Base-by-base conservation (phyloP, 805 yeast species). In the Ogataea ramenticola region DNA sequence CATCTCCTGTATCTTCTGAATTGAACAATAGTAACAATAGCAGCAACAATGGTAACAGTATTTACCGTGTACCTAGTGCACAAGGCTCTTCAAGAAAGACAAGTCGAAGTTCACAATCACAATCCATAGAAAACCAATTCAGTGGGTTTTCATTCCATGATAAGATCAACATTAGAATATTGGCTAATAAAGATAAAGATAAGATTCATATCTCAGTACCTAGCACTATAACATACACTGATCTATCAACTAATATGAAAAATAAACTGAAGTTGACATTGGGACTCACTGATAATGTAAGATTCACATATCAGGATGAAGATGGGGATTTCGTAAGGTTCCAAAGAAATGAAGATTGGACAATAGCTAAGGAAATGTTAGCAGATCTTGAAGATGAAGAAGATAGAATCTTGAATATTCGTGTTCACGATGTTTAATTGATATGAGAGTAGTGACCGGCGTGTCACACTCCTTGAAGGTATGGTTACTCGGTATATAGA, bases 271-370 rank as follows among this genome's bases (percentile, higher is more conserved):
- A 75, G 39, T 74, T 68, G 37, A 77, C 79, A 47, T 76, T 87
- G 32, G 78, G 75, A 48, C 9, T 34, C 4, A 71, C 71, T 40
- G 80, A 80, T 55, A 59, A 80, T 39, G 64, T 75, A 34, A 75
- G 83, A 54, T 71, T 93, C 48, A 82, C 81, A 61, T 91, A 88
- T 60, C 80, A 79, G 58, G 99, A 93, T 62, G 99, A 93, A 64
- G 99, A 93, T 60, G 96, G 95, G 16, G 99, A 93, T 60, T 83
- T 77, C 59, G 95, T 93, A 36, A 80, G 85, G 40, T 78, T 91
- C 64, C 85, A 81, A 51, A 78, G 88, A 29, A 84, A 83, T 49
- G 97, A 91, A 42, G 98, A 91, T 60, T 85, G 96, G 86, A 65
- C 62, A 26, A 79, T 90, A 59, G 97, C 96, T 2, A 74, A 82